A percentile compares a stretch with the other conserved stretches of the same genome.
Evolutionary conservation across 2,329 filamentous ascomycete genomes (phyloP).

Genomic region (Aspergillus uvarum): DNA sequence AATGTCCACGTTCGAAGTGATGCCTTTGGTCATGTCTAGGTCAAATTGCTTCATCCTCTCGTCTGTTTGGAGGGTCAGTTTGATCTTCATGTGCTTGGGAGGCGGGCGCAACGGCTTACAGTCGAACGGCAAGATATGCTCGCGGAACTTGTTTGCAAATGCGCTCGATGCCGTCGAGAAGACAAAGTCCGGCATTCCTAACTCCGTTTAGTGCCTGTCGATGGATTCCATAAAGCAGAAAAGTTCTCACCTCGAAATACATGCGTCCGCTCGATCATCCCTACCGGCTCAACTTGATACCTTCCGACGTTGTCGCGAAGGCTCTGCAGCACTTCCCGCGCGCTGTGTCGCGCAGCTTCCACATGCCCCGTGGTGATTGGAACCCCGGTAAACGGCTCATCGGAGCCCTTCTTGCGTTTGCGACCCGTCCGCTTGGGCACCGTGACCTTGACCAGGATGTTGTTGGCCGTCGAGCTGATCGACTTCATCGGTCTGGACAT

Average conservation of each 20-base stretch:
- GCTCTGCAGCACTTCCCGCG: constrained; percentile 41
- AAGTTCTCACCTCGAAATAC: constrained; percentile 68
- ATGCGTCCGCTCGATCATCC: constrained; percentile 75
- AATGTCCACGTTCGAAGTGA: constrained; percentile 63
- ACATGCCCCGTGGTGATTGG: constrained; percentile 29
- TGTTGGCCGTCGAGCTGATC: constrained; percentile 72
- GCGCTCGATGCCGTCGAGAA: constrained; percentile 67
- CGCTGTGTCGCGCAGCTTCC: constrained; percentile 22
- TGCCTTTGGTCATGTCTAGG: constrained; percentile 62
- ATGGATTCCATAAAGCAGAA: neutral
- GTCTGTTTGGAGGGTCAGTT: constrained; percentile 38
- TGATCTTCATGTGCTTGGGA: too few species aligned
- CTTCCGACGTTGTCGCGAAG: constrained; percentile 68
- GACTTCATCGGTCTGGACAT: constrained; percentile 77
- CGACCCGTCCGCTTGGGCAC: constrained; percentile 84
- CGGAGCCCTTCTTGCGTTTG: constrained; percentile 76
- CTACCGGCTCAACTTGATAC: constrained; percentile 69
- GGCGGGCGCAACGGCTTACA: constrained; percentile 49
- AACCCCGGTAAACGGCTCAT: constrained; percentile 61
- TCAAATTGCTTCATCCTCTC: constrained; percentile 64
- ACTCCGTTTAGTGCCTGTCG: constrained; percentile 2
- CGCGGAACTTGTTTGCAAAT: constrained; percentile 69
- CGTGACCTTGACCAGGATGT: constrained; percentile 81
- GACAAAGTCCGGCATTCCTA: constrained; percentile 79
- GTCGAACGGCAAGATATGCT: constrained; percentile 69